phyloP scores from a whole-genome alignment of 208 protist species.

The Acanthamoeba royreba region DNA sequence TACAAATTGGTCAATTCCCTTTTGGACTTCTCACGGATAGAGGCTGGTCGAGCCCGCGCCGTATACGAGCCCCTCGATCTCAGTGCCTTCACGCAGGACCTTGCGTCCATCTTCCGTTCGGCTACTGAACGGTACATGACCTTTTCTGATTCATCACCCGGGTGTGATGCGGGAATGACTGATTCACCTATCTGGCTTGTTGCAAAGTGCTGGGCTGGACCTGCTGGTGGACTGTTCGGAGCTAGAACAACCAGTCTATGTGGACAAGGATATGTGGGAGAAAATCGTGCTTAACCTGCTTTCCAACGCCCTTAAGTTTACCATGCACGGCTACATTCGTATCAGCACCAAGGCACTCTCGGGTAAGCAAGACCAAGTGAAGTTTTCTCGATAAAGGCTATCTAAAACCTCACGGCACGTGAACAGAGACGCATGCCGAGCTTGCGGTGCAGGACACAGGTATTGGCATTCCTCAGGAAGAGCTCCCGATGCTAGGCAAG shows the following conservation, averaged over 20 bases:
- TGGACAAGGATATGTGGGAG: conserved; percentile 58
- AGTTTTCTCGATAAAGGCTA: too few relatives aligned
- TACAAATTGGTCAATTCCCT: conserved; percentile 57
- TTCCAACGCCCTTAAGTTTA: conserved; percentile 65
- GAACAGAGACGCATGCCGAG: neutral
- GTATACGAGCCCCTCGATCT: conserved; percentile 61
- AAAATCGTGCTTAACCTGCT: conserved; percentile 60
- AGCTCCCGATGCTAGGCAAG: neutral
- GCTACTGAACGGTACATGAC: conserved; percentile 17
- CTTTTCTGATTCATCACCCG: neutral
- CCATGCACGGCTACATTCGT: conserved; percentile 36
- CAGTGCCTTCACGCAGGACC: conserved; percentile 12
- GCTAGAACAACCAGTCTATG: neutral
- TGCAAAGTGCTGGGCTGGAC: neutral
- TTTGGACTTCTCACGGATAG: conserved; percentile 58
- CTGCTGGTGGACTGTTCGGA: neutral
- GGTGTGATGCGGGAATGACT: neutral
- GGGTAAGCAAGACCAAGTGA: neutral
- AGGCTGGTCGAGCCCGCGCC: conserved; percentile 44
- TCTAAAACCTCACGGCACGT: too few relatives aligned
- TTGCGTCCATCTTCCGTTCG: conserved; percentile 34
- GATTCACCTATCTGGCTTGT: too few relatives aligned
- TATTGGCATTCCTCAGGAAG: conserved; percentile 44
- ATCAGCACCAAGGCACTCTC: neutral
- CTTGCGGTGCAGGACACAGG: conserved; percentile 48